Conservation (phyloP, 495 filamentous ascomycete genomes). For the Mytilinidion resinicola region DNA sequence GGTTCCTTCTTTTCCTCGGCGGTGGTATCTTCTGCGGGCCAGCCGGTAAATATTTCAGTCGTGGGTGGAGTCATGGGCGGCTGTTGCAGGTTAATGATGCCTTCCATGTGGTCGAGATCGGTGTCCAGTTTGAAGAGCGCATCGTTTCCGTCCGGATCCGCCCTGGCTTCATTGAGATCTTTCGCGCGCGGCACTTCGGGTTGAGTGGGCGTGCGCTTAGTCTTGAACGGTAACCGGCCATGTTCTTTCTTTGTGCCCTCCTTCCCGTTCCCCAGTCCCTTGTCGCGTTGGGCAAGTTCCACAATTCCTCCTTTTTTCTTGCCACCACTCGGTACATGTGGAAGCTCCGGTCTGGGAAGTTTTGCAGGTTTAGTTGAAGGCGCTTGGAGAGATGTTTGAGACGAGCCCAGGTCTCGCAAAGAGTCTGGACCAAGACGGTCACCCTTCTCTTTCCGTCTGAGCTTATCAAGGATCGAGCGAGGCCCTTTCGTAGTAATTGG, state of each 20-base stretch:
- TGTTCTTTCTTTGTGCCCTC: slow-evolving; percentile 18
- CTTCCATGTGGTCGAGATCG: slow-evolving; percentile 75
- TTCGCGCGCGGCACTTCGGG: slow-evolving; percentile 23
- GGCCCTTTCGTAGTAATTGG: slow-evolving; percentile 45
- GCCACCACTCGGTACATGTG: slow-evolving; percentile 29
- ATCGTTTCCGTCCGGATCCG: slow-evolving; percentile 12
- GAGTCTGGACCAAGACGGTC: slow-evolving; percentile 42
- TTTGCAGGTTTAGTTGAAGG: slow-evolving; percentile 39
- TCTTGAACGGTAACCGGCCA: slow-evolving; percentile 20
- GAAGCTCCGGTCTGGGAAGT: slow-evolving; percentile 45
- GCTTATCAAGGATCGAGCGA: slow-evolving; percentile 58
- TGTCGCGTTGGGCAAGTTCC: background rate
- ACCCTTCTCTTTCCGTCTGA: slow-evolving; percentile 54
- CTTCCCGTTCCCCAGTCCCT: slow-evolving; percentile 8
- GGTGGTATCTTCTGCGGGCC: slow-evolving; percentile 42
- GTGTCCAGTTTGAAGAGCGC: slow-evolving; percentile 70
- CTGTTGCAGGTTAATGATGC: slow-evolving; percentile 61
- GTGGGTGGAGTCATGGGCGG: slow-evolving; percentile 57
- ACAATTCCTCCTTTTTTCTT: slow-evolving; percentile 9
- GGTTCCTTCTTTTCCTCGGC: slow-evolving; percentile 28
- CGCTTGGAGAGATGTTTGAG: slow-evolving; percentile 46
- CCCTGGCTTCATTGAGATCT: slow-evolving; percentile 32
- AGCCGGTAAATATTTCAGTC: slow-evolving; percentile 47
- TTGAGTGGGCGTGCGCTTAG: slow-evolving; percentile 10
- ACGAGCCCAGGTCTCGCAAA: slow-evolving; percentile 51